Evolutionary conservation across 164 flowering plant genomes (phyloP), one percentile per base, ranked within the genome.

Genomic region (Nymphaea thermarum): DNA sequence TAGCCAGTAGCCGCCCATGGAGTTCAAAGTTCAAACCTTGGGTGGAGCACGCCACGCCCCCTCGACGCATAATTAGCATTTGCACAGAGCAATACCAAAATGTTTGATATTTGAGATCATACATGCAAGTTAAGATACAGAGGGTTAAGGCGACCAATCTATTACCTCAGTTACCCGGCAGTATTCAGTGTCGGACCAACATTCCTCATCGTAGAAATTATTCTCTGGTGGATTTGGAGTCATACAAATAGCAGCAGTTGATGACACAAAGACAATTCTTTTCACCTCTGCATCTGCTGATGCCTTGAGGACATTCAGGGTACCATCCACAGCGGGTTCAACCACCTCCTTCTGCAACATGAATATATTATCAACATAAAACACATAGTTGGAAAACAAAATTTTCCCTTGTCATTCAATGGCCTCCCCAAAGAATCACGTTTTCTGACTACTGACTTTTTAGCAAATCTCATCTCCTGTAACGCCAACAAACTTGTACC

Each of bases 271-370:
- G 4, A 85, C 80, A 43, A 82, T 85, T 64, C 84, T 72, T 57
- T 74, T 77, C 5, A 85, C 81, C 44, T 74, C 73, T 59, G 76
- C 81, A 67, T 81, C 84, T 7, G 77, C 68, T 61, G 83, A 79
- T 64, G 87, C 86, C 73, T 82, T 80, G 2, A 87, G 85, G 36
- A 87, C 87, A 78, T 85, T 87, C 44, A 71, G 75, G 8, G 89
- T 87, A 3, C 89, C 89, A 11, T 66, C 74, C 12, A 83, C 79
- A 61, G 88, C 88, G 44, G 87, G 89, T 61, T 74, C 85, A 44
- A 85, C 43, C 73, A 85, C 3, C 25, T 85, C 82, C 44, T 77
- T 83, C 85, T 82, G 80, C 77, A 66, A 68, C 7, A 45, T 5
- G 53, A 10, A 45, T 5, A 45, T 45, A 45, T 45, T 25, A 25